phyloP scores from a whole-genome alignment of 2,329 filamentous ascomycete genomes.

The Coniella vitis region DNA sequence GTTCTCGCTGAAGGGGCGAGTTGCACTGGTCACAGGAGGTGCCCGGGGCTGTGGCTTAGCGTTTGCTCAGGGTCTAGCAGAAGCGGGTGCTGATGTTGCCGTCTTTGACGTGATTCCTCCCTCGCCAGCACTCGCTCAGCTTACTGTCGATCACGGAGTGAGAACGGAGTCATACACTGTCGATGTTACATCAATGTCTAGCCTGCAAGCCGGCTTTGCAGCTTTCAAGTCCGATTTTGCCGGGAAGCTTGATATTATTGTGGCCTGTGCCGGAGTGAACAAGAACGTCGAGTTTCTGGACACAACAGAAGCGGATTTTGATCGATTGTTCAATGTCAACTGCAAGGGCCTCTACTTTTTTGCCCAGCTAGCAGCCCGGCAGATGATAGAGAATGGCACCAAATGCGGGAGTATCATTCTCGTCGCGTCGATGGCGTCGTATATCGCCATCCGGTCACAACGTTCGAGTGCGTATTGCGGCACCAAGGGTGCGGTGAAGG shows the following conservation, averaged over 20 bases:
- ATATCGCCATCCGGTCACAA: slow-evolving; percentile 44
- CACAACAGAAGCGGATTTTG: slow-evolving; percentile 34
- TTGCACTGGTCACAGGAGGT: slow-evolving; percentile 39
- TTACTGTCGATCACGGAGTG: slow-evolving; percentile 34
- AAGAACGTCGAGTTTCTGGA: slow-evolving; percentile 37
- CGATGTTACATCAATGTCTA: slow-evolving; percentile 29
- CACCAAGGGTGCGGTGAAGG: slow-evolving; percentile 39
- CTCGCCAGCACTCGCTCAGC: slow-evolving; percentile 29
- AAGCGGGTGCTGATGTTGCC: slow-evolving; percentile 39
- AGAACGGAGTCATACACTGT: slow-evolving; percentile 34
- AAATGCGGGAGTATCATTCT: slow-evolving; percentile 45
- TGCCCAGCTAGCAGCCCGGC: slow-evolving; percentile 40
- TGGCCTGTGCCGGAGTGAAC: slow-evolving; percentile 39
- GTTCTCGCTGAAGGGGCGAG: slow-evolving; percentile 43
- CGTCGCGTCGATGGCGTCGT: slow-evolving; percentile 45
- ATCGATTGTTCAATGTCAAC: slow-evolving; percentile 36
- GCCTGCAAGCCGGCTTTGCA: slow-evolving; percentile 25
- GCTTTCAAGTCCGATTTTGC: slow-evolving; percentile 26
- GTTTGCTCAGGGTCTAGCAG: slow-evolving; percentile 37
- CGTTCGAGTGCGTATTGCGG: slow-evolving; percentile 40
- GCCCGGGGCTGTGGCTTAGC: slow-evolving; percentile 39
- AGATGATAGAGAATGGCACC: slow-evolving; percentile 45
- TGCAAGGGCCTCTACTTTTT: slow-evolving; percentile 37
- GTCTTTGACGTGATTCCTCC: slow-evolving; percentile 39
- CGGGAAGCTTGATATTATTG: slow-evolving; percentile 34